These are phyloP conservation scores for Alternaria sp. DNA, from an alignment of 2,329 filamentous ascomycete genomes.

Conservation along the genomic window DNA sequence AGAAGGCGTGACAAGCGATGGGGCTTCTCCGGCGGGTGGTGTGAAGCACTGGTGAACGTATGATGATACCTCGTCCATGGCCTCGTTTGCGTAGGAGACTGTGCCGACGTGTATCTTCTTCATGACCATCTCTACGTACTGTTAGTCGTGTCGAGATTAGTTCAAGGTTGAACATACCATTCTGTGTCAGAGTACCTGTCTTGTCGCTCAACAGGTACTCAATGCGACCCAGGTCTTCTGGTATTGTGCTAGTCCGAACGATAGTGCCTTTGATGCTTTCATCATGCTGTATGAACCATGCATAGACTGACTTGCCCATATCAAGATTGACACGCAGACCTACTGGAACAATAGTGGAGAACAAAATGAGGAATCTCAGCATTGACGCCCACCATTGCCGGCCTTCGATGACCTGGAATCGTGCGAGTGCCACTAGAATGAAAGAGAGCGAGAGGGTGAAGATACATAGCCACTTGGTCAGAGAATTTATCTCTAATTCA, in stretches of 20 bases:
- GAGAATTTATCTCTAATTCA: constrained; percentile 94
- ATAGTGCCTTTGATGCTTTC: constrained; percentile 89
- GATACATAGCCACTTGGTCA: constrained; percentile 94
- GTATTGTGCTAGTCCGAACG: constrained; percentile 95
- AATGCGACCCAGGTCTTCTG: constrained; percentile 92
- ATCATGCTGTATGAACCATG: constrained; percentile 92
- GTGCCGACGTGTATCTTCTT: constrained; percentile 99
- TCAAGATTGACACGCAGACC: constrained; percentile 95
- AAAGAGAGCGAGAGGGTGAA: constrained; percentile 87
- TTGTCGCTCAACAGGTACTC: constrained; percentile 98
- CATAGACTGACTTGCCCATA: constrained; percentile 96
- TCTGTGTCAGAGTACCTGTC: constrained; percentile 96
- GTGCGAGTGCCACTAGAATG: constrained; percentile 84
- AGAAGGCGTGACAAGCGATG: constrained; percentile 74
- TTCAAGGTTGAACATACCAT: constrained; percentile 58
- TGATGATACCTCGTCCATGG: constrained; percentile 93
- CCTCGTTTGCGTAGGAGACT: constrained; percentile 96
- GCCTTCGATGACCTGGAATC: constrained; percentile 71
- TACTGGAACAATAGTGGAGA: constrained; percentile 99
- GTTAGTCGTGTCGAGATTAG: constrained; percentile 22
- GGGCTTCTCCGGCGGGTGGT: constrained; percentile 38
- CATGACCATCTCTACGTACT: constrained; percentile 82
- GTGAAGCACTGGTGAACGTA: constrained; percentile 88
- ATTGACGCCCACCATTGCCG: constrained; percentile 93
- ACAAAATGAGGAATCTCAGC: constrained; percentile 96